Base-by-base conservation (phyloP, 306 rosid species). In the Trifolium dubium region DNA sequence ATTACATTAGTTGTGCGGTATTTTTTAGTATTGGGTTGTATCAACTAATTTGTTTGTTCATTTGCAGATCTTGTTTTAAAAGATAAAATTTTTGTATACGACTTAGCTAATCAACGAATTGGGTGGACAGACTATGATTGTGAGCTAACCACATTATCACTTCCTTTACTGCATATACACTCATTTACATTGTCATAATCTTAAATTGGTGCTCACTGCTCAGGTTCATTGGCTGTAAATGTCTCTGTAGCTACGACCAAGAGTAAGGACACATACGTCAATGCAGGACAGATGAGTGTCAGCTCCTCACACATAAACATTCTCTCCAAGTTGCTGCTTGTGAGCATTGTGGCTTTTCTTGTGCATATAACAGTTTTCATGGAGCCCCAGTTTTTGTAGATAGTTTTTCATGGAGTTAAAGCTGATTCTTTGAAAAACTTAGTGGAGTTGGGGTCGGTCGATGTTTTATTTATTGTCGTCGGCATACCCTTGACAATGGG, bases 41-140 rank as follows among this genome's bases (percentile, higher is more conserved):
- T 49, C 64, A 34, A 23, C 60, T 18, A 71, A 30, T 31, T 64
- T 74, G 64, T 73, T 64, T 69, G 23, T 78, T 67, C 67, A 56
- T 73, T 70, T 81, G 85, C 96, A 93, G 98, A 93, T 89, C 92
- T 93, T 72, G 88, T 93, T 72, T 78, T 93, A 19, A 93, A 93
- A 87, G 98, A 91, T 74, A 91, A 89, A 91, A 94, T 93, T 54
- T n/a, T 93, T 59, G 96, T 93, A 64, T 93, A 91, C 31, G 98
- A 91, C 79, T 81, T 93, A 19, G 94, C 86, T 77, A 92, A 49
- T 59, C 94, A 85, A 84, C 84, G 86, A 64, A 64, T 93, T 51
- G 98, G 98, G 72, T 93, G 98, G 98, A 83, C 96, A 1, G 81
- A 84, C 80, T 93, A 91, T 40, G 94, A 93, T 59, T 93, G 97